Evolutionary conservation across 2,329 filamentous ascomycete species (phyloP).

Genomic region (Didymella pinodella): DNA sequence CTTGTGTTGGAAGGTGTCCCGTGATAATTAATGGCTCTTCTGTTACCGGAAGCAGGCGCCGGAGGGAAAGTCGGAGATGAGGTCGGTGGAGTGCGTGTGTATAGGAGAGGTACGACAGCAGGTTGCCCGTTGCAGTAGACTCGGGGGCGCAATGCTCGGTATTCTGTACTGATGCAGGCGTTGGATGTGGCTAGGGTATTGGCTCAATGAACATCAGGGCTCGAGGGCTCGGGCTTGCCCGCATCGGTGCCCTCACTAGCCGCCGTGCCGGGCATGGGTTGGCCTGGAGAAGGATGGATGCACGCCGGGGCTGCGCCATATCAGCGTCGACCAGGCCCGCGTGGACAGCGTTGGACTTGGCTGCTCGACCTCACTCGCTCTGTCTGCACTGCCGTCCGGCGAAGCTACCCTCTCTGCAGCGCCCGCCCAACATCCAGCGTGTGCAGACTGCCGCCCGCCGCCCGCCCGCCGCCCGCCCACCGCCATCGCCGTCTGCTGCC

Average conservation of each 20-base stretch:
- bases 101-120: neutral
- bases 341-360: neutral
- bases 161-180: slow-evolving; percentile 14
- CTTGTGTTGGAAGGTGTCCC: slow-evolving; percentile 1
- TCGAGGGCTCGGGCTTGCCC: slow-evolving; percentile 12
- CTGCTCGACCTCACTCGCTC: neutral
- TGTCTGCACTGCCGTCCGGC: neutral
- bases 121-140: neutral
- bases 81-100: neutral
- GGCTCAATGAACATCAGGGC: slow-evolving; percentile 20
- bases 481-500: neutral
- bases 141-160: slow-evolving; percentile 1
- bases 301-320: slow-evolving; percentile 13
- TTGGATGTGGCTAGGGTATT: slow-evolving; percentile 11
- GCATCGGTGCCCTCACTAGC: slow-evolving; percentile 15
- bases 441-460: neutral
- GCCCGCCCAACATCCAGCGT: neutral
- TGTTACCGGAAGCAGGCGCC: neutral
- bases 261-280: slow-evolving; percentile 18
- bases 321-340: neutral
- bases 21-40: neutral
- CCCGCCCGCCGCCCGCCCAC: neutral
- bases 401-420: neutral
- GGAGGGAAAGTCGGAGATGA: slow-evolving; percentile 1
- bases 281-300: slow-evolving; percentile 9